Evolutionary conservation across 75 land plant genomes (phyloP).

Genomic region (Isoetes taiwanensis): DNA sequence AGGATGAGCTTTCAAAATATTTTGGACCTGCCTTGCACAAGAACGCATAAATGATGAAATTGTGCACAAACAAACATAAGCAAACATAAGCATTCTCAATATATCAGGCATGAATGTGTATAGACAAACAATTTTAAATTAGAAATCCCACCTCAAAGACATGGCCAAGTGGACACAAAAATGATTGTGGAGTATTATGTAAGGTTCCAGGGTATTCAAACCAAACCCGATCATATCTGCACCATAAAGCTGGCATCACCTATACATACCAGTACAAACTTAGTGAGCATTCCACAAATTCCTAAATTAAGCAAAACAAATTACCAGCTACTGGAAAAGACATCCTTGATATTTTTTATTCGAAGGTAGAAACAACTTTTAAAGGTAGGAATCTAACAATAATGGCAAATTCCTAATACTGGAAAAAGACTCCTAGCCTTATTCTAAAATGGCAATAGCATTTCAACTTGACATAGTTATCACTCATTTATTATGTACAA

Average conservation of each 20-base stretch:
- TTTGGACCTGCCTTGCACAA: conserved; percentile 43
- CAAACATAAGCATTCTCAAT: neutral
- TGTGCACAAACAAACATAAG: neutral
- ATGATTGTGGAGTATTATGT: conserved; percentile 64
- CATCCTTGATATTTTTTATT: too few species aligned
- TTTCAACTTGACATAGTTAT: too few species aligned
- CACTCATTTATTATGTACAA: too few species aligned
- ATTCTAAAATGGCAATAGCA: too few species aligned
- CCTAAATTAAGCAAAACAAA: too few species aligned
- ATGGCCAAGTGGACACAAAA: conserved; percentile 88
- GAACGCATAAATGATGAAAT: neutral
- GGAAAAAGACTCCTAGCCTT: too few species aligned
- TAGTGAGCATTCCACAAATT: too few species aligned
- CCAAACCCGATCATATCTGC: conserved; percentile 91
- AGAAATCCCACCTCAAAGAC: conserved; percentile 70
- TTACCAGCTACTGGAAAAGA: too few species aligned
- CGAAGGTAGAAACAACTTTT: too few species aligned
- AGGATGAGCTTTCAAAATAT: conserved; percentile 48
- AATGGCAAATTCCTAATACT: too few species aligned
- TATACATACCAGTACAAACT: conserved; percentile 14
- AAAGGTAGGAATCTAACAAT: too few species aligned
- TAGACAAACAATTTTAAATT: neutral
- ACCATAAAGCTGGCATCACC: conserved; percentile 96
- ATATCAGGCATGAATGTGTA: neutral
- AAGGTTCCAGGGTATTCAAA: conserved; percentile 78